These are phyloP conservation scores for Rhodamnia argentea DNA, from an alignment of 345 rosid species.

Conservation along the genomic window DNA sequence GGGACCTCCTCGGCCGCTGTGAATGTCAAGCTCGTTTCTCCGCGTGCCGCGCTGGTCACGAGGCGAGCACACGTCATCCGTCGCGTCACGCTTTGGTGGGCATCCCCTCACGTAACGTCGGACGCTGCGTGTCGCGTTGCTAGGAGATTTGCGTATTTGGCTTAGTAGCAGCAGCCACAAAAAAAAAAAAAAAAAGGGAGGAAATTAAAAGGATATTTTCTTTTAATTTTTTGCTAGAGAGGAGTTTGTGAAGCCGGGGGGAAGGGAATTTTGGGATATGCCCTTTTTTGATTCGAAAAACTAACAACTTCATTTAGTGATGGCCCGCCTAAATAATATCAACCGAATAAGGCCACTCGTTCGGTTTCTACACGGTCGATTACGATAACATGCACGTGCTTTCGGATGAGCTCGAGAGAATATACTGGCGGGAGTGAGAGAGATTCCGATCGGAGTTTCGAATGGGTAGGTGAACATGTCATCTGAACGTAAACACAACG, in stretches of 20 bases:
- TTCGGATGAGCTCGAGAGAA: not conserved
- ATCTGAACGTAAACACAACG: too few relatives aligned
- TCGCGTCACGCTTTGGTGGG: not conserved
- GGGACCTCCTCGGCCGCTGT: not conserved
- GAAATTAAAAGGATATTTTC: not conserved
- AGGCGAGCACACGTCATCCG: not conserved
- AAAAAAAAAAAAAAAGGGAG: not conserved
- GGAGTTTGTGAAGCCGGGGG: not conserved
- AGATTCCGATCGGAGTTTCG: not conserved
- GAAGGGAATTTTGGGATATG: not conserved
- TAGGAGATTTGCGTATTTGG: not conserved
- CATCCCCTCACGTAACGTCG: not conserved
- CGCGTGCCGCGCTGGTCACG: constrained; percentile 17
- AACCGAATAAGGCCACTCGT: fast-evolving
- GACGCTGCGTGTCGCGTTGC: not conserved
- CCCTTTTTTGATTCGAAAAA: not conserved
- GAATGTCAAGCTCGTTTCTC: constrained; percentile 9
- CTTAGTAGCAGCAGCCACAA: not conserved
- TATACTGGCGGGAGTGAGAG: not conserved
- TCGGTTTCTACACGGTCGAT: not conserved
- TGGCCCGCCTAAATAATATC: fast-evolving
- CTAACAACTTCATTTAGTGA: not conserved
- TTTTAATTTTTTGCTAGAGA: not conserved
- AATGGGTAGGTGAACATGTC: fast-evolving
- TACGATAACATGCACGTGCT: fast-evolving